Conservation (phyloP, 345 rosid genomes). For the Cardamine resedifolia region DNA sequence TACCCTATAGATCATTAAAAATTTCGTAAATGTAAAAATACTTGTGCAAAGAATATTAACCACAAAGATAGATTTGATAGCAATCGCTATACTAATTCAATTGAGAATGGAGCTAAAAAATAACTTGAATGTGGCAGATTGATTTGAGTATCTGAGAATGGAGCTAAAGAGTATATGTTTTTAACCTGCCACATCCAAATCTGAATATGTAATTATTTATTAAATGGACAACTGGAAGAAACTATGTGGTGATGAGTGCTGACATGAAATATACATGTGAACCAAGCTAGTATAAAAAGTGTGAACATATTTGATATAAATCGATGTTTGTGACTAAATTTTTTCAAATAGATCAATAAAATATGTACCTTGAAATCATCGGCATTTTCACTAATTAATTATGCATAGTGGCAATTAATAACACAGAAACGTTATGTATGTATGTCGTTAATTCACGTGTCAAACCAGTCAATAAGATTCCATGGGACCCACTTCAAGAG, state of each 20-base stretch:
- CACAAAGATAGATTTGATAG: not conserved
- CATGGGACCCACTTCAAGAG: conserved; percentile 24
- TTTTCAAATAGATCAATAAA: not conserved
- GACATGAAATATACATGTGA: not conserved
- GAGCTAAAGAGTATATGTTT: not conserved
- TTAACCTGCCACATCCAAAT: not conserved
- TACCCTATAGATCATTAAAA: not conserved
- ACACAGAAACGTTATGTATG: not conserved
- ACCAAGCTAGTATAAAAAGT: not conserved
- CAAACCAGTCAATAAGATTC: conserved; percentile 29
- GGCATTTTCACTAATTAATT: not conserved
- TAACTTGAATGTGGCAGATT: too few relatives aligned
- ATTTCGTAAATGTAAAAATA: too few relatives aligned
- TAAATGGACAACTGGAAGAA: not conserved
- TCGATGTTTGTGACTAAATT: not conserved
- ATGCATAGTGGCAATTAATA: conserved; percentile 1
- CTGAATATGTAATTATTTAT: not conserved
- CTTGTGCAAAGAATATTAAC: not conserved
- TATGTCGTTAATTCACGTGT: conserved; percentile 5
- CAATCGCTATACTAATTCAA: not conserved
- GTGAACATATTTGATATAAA: not conserved
- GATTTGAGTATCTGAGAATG: too few relatives aligned
- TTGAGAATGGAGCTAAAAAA: too few relatives aligned
- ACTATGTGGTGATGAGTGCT: not conserved
- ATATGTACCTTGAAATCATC: conserved; percentile 23